Percentiles rank a stretch among this genome's conserved stretches.
Conservation (phyloP, 306 rosid species). For the Vicia villosa region DNA sequence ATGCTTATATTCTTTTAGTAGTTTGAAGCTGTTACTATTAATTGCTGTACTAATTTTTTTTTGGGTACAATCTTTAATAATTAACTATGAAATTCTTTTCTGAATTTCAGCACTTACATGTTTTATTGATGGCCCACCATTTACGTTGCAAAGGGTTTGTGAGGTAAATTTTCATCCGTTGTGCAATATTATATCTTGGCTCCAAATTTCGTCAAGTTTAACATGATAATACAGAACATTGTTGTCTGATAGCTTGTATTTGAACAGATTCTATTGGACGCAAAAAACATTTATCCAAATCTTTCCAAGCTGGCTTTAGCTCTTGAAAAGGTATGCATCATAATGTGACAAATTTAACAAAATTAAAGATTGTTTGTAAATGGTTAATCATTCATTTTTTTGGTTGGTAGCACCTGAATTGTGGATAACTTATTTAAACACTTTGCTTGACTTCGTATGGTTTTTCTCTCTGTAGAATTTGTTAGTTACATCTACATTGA, state of each 20-base stretch:
- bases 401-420: slow-evolving; percentile 4
- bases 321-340: slow-evolving; percentile 79
- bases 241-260: slow-evolving; percentile 24
- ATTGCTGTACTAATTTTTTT: background rate
- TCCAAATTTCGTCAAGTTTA: slow-evolving; percentile 11
- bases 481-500: slow-evolving; percentile 78
- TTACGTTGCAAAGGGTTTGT: slow-evolving; percentile 91
- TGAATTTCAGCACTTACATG: slow-evolving; percentile 65
- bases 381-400: slow-evolving; percentile 11
- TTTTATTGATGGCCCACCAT: slow-evolving; percentile 93
- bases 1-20: slow-evolving; percentile 7
- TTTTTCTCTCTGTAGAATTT: slow-evolving; percentile 63
- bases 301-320: slow-evolving; percentile 93
- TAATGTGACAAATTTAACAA: slow-evolving; percentile 17
- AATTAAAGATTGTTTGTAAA: slow-evolving; percentile 9
- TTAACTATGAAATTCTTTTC: slow-evolving; percentile 36
- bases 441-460: slow-evolving; percentile 22
- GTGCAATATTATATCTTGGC: slow-evolving; percentile 12
- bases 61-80: slow-evolving; percentile 12
- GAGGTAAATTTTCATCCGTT: slow-evolving; percentile 58
- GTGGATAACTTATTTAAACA: slow-evolving; percentile 15
- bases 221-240: slow-evolving; percentile 16
- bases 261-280: slow-evolving; percentile 82
- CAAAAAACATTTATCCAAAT: slow-evolving; percentile 73
- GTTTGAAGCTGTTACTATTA: slow-evolving; percentile 5